A percentile compares a stretch with the other conserved stretches of the same genome.
phyloP scores from a whole-genome alignment of 106 monocot genomes.

The Platanthera zijinensis region DNA sequence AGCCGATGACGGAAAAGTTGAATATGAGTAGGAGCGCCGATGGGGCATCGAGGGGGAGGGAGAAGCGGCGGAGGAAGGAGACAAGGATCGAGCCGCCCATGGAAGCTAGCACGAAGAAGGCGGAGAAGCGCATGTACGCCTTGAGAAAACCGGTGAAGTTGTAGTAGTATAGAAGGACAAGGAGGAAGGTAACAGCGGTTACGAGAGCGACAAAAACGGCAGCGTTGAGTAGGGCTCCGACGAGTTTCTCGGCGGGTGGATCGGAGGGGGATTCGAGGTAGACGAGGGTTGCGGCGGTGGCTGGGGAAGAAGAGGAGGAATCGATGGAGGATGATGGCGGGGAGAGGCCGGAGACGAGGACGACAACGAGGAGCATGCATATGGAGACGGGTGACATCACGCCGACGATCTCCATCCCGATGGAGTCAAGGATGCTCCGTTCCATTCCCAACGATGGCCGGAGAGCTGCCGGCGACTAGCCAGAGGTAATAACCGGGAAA shows the following conservation, averaged over 20 bases:
- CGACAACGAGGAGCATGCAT: slow-evolving; percentile 55
- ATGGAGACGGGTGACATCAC: slow-evolving; percentile 69
- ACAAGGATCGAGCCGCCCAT: slow-evolving; percentile 68
- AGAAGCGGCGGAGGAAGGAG: slow-evolving; percentile 33
- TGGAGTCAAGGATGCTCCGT: slow-evolving; percentile 29
- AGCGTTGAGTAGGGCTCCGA: slow-evolving; percentile 59
- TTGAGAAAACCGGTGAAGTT: slow-evolving; percentile 64
- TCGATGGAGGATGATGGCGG: slow-evolving; percentile 14
- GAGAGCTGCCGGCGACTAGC: neutral
- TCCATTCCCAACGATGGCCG: neutral
- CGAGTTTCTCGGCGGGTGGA: slow-evolving; percentile 37
- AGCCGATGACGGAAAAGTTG: slow-evolving; percentile 68
- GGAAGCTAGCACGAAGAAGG: slow-evolving; percentile 84
- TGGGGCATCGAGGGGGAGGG: slow-evolving; percentile 47
- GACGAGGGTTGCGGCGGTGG: slow-evolving; percentile 64
- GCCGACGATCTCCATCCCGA: slow-evolving; percentile 49
- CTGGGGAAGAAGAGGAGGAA: slow-evolving; percentile 13
- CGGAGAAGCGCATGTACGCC: slow-evolving; percentile 85
- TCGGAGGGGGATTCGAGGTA: slow-evolving; percentile 53
- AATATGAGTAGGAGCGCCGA: slow-evolving; percentile 46
- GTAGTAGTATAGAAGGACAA: slow-evolving; percentile 91
- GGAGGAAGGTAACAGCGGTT: slow-evolving; percentile 38
- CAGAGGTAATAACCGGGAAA: neutral
- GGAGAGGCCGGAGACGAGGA: slow-evolving; percentile 36
- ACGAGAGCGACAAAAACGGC: slow-evolving; percentile 46